Evolutionary conservation across 2,329 filamentous ascomycete genomes (phyloP), one percentile per base, ranked within the genome.

Genomic region (Hymenoscyphus scutula): DNA sequence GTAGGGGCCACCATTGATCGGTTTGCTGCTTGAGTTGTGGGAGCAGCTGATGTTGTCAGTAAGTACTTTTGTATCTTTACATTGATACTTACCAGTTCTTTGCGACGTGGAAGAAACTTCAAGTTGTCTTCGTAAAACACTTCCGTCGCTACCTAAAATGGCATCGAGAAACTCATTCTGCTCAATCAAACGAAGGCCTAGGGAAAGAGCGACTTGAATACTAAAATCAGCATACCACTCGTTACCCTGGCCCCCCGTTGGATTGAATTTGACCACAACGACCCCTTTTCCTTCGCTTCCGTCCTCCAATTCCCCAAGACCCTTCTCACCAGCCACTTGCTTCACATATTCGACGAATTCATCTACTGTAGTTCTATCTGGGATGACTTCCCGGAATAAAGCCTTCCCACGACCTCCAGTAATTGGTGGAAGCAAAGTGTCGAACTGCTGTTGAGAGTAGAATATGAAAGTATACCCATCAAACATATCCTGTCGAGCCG

Each of bases 161-260:
- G 90, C 90, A 74, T 97, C 92, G 1, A 99, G 81, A 65, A 99
- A 96, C 70, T 97, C 93, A 62, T 89, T 92, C 72, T 97, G 92
- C 69, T 94, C 87, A 59, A 97, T 88, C 2, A 92, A 87, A 3
- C 92, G 86, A 73, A 96, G 92, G 64, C 92, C 89, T 13, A 96
- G 82, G 54, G 85, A 81, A 23, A 88, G 74, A 1, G 92, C 90
- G 17, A 96, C 84, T 7, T 86, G 78, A 5, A 82, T 87, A 67
- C 88, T 83, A 68, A 96, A 88, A 1, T 86, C 78, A 17, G 83
- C 80, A 64, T 85, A 91, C 91, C 91, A 96, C 10, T 60, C 81
- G 76, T 67, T 80, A 71, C 45, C 81, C 72, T 32, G 81, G 77
- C 11, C 81, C 78, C 70, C 87, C 83, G 53, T 80, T 81, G 10